Percentiles rank a stretch among this genome's conserved stretches.
Conservation (phyloP, 305 asterid species). For the Salvia sclarea region DNA sequence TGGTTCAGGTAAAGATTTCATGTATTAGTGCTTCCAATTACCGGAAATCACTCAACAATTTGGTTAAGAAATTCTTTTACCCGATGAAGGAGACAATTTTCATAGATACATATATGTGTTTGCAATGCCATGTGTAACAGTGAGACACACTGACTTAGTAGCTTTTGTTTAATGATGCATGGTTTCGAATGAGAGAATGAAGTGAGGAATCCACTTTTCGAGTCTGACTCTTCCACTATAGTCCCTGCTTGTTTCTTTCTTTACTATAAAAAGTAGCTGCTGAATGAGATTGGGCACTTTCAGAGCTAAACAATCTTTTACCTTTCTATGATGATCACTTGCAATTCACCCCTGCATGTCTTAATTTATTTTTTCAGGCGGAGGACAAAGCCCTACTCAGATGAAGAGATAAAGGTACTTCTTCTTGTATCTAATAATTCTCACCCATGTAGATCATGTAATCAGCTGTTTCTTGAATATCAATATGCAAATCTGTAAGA, state of each 20-base stretch:
- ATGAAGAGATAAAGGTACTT: slow-evolving; percentile 85
- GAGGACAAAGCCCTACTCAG: slow-evolving; percentile 79
- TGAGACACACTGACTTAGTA: neutral
- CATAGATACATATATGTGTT: neutral
- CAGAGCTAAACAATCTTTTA: neutral
- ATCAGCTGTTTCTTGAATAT: slow-evolving; percentile 1
- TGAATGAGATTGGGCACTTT: neutral
- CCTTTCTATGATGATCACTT: slow-evolving; percentile 21
- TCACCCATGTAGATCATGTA: neutral
- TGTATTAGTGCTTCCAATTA: neutral
- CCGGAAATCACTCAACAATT: neutral
- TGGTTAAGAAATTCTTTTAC: neutral
- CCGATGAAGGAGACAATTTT: neutral
- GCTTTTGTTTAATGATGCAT: neutral
- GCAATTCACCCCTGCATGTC: slow-evolving; percentile 35
- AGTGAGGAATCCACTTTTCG: neutral
- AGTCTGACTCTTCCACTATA: neutral
- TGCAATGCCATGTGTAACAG: neutral
- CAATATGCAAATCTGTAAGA: neutral
- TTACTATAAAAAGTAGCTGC: neutral
- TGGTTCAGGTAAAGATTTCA: neutral
- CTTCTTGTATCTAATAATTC: slow-evolving; percentile 7
- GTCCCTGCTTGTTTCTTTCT: neutral
- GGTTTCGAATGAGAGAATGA: neutral
- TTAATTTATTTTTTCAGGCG: slow-evolving; percentile 50